A percentile compares a stretch with the other conserved stretches of the same genome.
Conservation (phyloP, 208 protist species). For the Plasmodiophora brassicae region DNA sequence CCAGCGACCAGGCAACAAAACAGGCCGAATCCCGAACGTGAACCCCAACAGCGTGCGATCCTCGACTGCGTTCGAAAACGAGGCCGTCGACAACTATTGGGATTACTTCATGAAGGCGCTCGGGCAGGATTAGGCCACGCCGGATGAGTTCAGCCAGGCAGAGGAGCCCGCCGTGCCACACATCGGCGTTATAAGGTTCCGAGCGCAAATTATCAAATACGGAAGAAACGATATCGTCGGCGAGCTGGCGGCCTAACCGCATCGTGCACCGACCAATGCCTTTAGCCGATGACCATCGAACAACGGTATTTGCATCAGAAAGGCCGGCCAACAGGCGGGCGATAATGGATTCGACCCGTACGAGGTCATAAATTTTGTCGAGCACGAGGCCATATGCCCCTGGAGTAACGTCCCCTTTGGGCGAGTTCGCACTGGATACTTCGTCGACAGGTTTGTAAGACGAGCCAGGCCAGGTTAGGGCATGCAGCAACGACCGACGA, state of each 20-base stretch:
- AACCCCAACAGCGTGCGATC: constrained; percentile 85
- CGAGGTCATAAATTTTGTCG: too few relatives aligned
- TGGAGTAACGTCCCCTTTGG: too few relatives aligned
- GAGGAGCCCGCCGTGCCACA: constrained; percentile 91
- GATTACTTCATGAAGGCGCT: constrained; percentile 69
- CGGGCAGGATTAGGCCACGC: constrained; percentile 78
- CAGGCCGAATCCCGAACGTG: constrained; percentile 95
- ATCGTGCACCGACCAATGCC: constrained; percentile 84
- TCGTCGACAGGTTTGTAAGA: too few relatives aligned
- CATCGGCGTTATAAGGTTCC: constrained; percentile 27
- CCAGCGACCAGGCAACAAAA: constrained; percentile 96
- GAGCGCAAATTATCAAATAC: constrained; percentile 41
- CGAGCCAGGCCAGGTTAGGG: too few relatives aligned
- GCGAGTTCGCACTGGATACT: too few relatives aligned
- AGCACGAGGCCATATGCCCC: too few relatives aligned
- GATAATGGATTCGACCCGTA: too few relatives aligned
- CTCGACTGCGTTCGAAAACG: constrained; percentile 82
- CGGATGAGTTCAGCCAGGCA: constrained; percentile 88
- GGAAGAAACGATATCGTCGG: constrained; percentile 47
- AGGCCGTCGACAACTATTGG: constrained; percentile 69
- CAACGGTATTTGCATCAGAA: constrained; percentile 63
- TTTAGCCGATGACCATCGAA: constrained; percentile 92
- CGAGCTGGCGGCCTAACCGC: constrained; percentile 73
- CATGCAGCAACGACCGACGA: too few relatives aligned
- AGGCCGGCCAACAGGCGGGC: too few relatives aligned